Conservation (phyloP, 2,329 filamentous ascomycete genomes). For the Talaromyces verruculosus region DNA sequence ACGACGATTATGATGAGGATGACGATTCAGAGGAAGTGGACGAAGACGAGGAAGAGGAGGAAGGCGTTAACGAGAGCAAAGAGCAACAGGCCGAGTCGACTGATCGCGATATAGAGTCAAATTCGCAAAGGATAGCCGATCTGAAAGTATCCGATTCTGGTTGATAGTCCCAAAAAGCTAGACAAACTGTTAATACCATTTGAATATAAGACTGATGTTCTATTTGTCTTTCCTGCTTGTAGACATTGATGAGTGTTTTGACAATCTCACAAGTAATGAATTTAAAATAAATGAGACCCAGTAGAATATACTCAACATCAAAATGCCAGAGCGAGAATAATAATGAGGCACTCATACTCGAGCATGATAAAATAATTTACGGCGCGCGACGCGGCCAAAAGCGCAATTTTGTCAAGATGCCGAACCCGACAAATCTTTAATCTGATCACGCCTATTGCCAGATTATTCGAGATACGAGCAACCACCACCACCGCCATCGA, state of each 20-base stretch:
- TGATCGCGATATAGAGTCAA: slow-evolving; percentile 28
- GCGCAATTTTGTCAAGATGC: slow-evolving; percentile 27
- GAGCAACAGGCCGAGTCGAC: slow-evolving; percentile 2
- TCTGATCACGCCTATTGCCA: slow-evolving; percentile 1
- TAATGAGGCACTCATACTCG: no score
- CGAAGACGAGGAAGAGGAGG: slow-evolving; percentile 20
- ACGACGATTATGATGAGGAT: slow-evolving; percentile 40
- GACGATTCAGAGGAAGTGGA: slow-evolving; percentile 24
- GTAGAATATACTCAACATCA: no score
- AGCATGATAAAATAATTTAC: slow-evolving; percentile 25
- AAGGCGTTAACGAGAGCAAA: background rate
- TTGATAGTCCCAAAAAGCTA: background rate
- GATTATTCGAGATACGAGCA: background rate
- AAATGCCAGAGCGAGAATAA: no score
- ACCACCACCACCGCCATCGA: background rate
- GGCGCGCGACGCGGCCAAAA: slow-evolving; percentile 38
- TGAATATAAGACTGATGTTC: background rate
- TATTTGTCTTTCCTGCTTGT: background rate
- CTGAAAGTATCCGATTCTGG: slow-evolving; percentile 33
- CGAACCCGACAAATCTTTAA: slow-evolving; percentile 7
- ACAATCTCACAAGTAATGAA: no score
- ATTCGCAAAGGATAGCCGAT: slow-evolving; percentile 33
- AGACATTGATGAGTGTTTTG: background rate
- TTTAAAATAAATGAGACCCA: no score
- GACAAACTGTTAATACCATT: background rate